Conservation (phyloP, 2,329 filamentous ascomycete genomes). For the Fusarium mexicanum region DNA sequence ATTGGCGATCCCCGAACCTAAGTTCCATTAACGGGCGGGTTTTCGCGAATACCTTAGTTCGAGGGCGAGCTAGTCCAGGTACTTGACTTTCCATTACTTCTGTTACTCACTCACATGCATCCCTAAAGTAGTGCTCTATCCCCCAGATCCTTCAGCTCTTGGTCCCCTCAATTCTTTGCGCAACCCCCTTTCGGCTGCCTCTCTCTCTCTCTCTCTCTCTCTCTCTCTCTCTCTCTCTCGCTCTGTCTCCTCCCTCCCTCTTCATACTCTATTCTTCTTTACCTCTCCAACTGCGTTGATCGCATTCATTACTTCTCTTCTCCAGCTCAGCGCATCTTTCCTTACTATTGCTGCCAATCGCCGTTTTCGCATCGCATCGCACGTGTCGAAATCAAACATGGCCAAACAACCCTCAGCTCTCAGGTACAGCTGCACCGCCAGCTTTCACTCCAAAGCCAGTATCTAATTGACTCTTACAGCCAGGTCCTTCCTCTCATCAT, state of each 20-base stretch:
- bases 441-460: neutral
- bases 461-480: constrained; percentile 47
- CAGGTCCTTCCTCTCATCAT: constrained; percentile 74
- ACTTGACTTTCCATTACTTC: neutral
- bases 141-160: constrained; percentile 20
- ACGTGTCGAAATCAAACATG: constrained; percentile 26
- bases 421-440: constrained; percentile 24
- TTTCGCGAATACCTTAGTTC: neutral
- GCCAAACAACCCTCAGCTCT: constrained; percentile 36
- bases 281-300: constrained; percentile 20
- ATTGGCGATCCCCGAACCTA: constrained; percentile 14
- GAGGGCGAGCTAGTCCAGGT: constrained; percentile 13
- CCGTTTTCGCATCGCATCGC: constrained; percentile 1
- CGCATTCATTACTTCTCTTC: constrained; percentile 5
- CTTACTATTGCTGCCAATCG: neutral
- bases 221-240: constrained; percentile 2
- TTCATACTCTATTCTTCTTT: neutral
- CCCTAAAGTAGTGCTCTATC: constrained; percentile 5
- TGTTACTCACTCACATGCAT: neutral
- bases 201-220: neutral
- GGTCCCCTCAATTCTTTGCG: constrained; percentile 27
- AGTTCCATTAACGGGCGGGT: constrained; percentile 5
- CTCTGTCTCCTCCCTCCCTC: neutral
- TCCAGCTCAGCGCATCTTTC: neutral
- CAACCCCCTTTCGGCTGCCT: constrained; percentile 24